These are phyloP conservation scores for Tylopilus sp. DNA, from an alignment of 768 basidiomycete species.

Conservation along the genomic window DNA sequence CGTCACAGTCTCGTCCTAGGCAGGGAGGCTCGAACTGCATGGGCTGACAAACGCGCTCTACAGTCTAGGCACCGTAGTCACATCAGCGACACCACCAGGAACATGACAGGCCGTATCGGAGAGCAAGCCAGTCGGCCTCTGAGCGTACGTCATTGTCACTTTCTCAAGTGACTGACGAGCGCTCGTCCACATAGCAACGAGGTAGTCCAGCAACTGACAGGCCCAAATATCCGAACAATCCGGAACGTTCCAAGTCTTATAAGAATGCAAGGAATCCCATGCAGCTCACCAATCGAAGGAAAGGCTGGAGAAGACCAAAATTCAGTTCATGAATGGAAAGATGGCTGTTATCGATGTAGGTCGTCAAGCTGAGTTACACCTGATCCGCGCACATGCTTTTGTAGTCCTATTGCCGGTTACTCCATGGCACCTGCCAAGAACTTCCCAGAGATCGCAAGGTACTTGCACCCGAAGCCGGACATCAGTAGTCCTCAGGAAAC, in stretches of 20 bases:
- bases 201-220: conserved; percentile 45
- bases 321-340: conserved; percentile 91
- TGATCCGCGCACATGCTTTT: conserved; percentile 3
- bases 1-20: conserved; percentile 69
- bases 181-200: conserved; percentile 52
- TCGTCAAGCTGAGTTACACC: background rate
- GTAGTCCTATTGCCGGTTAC: conserved; percentile 48
- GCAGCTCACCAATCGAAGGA: conserved; percentile 79
- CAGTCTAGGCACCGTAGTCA: conserved; percentile 78
- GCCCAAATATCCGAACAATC: conserved; percentile 55
- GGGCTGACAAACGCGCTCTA: conserved; percentile 76
- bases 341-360: conserved; percentile 70
- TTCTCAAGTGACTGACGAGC: background rate
- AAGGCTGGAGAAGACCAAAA: conserved; percentile 76
- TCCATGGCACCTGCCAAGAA: conserved; percentile 69
- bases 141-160: conserved; percentile 46
- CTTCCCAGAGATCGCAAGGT: conserved; percentile 54
- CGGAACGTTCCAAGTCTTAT: conserved; percentile 73
- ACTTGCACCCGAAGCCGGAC: conserved; percentile 15
- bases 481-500: conserved; percentile 7
- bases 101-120: conserved; percentile 64
- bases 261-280: conserved; percentile 76
- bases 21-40: conserved; percentile 72
- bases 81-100: conserved; percentile 81
- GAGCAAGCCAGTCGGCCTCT: conserved; percentile 72